Evolutionary conservation across 176 grass and related monocot species (phyloP), one percentile per base, ranked within the genome.

Genomic region (Secale cereale): DNA sequence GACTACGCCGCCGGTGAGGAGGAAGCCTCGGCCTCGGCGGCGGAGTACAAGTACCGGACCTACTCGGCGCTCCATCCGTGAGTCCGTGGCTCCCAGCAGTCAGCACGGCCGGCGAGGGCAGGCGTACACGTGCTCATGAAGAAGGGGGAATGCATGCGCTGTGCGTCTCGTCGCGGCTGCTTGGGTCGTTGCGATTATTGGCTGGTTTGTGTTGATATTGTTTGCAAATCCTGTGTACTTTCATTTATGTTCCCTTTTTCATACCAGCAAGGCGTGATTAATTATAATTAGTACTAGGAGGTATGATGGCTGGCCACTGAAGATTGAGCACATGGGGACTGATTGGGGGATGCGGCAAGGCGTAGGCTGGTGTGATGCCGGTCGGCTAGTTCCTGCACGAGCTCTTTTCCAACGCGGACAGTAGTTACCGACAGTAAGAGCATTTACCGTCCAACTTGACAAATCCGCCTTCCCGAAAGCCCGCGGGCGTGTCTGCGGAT

Each of bases 51-150:
- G 66, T 92, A 92, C 68, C 28, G 60, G 74, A 86, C 76, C 5
- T 89, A 92, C 50, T 77, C 90, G 30, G 68, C 87, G 39, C 68
- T 92, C 76, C 76, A 91, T 26, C 89, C 89, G 16, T 86, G 84
- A 90, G 30, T 1, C 17, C 10, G 22, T 12, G 68, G 7, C n/a
- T 46, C 40, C 25, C 70, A 12, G n/a, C 39, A 16, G 29, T 8
- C 10, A 5, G 70, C 20, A 36, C 37, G 70, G 50, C 48, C 48
- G 68, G 56, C 6, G 70, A 70, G 62, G 45, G 64, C 63, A 26
- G 43, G 10, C 57, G 46, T 16, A 72, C 23, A 74, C 25, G 3
- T 20, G 78, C 19, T 28, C 31, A 72, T 70, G 64, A 31, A 31
- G 0, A 50, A 48, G 1, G 17, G 14, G 45, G 22, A 32, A 32